Conservation (phyloP, 1,284 basidiomycete species). For the Pascua sp. region DNA sequence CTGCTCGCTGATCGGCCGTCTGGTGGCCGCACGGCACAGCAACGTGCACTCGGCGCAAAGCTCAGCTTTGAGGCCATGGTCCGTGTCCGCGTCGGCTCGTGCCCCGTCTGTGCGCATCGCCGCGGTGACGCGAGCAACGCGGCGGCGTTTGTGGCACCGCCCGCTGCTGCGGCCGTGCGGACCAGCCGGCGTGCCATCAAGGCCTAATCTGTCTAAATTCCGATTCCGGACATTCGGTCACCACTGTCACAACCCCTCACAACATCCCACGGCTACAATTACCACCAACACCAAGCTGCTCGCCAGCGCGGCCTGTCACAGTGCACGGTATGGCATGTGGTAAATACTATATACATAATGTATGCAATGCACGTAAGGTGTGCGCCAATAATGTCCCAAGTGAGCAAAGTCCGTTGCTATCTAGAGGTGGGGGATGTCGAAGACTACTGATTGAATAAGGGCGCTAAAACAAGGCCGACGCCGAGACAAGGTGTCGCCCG, state of each 20-base stretch:
- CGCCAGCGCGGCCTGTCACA: not conserved
- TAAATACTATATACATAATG: too few relatives aligned
- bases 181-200: too few relatives aligned
- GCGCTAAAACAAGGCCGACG: too few relatives aligned
- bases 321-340: too few relatives aligned
- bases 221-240: not conserved
- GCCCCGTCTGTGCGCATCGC: slow-evolving; percentile 62
- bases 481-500: too few relatives aligned
- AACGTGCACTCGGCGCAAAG: slow-evolving; percentile 38
- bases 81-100: slow-evolving; percentile 63
- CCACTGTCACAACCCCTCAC: not conserved
- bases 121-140: slow-evolving; percentile 5
- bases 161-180: not conserved
- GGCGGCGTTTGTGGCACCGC: not conserved
- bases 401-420: too few relatives aligned
- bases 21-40: slow-evolving; percentile 57
- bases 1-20: slow-evolving; percentile 61
- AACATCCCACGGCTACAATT: not conserved
- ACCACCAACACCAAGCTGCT: not conserved
- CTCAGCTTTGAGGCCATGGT: slow-evolving; percentile 63
- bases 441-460: too few relatives aligned
- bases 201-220: too few relatives aligned
- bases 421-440: too few relatives aligned
- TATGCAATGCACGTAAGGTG: too few relatives aligned
- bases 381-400: too few relatives aligned